phyloP scores from a whole-genome alignment of 2,329 filamentous ascomycete genomes.

The Sphaceloma murrayae region DNA sequence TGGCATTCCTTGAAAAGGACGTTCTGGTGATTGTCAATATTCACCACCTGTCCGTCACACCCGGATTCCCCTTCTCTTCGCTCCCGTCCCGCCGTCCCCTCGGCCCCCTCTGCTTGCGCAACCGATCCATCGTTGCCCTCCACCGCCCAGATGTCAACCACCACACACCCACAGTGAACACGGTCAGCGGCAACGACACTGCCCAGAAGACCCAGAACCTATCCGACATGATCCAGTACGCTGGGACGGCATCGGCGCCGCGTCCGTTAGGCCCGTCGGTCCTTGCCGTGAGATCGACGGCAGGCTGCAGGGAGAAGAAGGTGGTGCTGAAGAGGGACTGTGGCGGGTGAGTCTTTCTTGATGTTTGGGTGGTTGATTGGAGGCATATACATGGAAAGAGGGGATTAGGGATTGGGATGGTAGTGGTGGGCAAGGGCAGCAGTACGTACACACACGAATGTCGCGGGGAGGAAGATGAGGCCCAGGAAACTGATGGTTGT shows the following conservation, averaged over 20 bases:
- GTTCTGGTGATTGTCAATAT: no score
- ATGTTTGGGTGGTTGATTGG: no score
- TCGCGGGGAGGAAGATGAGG: slow-evolving; percentile 22
- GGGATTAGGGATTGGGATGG: neutral
- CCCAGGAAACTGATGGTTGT: slow-evolving; percentile 23
- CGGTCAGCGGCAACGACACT: slow-evolving; percentile 2
- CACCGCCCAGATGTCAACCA: no score
- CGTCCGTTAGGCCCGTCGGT: neutral
- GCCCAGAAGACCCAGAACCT: slow-evolving; percentile 16
- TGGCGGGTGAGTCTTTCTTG: no score
- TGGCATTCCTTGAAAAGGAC: no score
- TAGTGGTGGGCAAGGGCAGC: neutral
- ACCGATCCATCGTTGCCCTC: no score
- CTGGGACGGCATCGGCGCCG: neutral
- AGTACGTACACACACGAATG: slow-evolving; percentile 20
- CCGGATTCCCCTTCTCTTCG: no score
- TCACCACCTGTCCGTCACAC: no score
- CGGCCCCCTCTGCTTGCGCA: no score
- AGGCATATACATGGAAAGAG: no score
- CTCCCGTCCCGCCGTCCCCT: no score
- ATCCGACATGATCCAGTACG: slow-evolving; percentile 10
- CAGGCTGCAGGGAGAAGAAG: slow-evolving; percentile 12
- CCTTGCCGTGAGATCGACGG: neutral
- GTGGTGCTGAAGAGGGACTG: slow-evolving; percentile 19
- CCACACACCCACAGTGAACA: slow-evolving; percentile 1